Conservation (phyloP, 257 asterid species). For the Nicotiana tomentosiformis region DNA sequence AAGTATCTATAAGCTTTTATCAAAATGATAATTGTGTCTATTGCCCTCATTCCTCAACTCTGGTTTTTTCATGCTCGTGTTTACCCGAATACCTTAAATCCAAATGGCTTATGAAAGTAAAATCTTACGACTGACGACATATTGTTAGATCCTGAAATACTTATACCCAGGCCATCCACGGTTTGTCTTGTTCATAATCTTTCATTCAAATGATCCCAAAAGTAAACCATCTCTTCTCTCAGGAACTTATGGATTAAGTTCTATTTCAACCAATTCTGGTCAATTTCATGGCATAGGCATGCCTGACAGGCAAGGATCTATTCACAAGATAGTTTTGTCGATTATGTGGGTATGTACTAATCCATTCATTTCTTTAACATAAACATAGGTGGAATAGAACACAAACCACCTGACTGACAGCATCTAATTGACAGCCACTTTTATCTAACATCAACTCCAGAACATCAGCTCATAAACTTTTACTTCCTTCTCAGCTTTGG, state of each 20-base stretch:
- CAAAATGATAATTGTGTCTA: neutral
- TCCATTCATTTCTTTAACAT: neutral
- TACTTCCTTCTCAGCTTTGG: conserved; percentile 3
- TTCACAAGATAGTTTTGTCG: neutral
- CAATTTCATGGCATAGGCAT: neutral
- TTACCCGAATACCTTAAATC: neutral
- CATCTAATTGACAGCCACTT: neutral
- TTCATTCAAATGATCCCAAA: neutral
- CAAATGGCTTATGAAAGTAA: neutral
- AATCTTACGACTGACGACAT: neutral
- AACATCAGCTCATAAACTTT: neutral
- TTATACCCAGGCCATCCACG: neutral
- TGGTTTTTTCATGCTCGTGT: neutral
- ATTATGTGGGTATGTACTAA: neutral
- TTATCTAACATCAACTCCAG: neutral
- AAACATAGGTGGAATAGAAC: neutral
- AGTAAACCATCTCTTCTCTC: neutral
- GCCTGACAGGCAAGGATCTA: neutral
- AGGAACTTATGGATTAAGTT: neutral
- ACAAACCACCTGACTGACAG: neutral
- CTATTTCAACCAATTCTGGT: neutral
- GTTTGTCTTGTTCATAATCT: neutral
- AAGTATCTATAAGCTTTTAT: neutral
- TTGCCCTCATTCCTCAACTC: neutral
- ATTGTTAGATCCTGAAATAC: neutral